phyloP scores from a whole-genome alignment of 192 early-diverging fungal species.

The Entomortierella beljakovae region DNA sequence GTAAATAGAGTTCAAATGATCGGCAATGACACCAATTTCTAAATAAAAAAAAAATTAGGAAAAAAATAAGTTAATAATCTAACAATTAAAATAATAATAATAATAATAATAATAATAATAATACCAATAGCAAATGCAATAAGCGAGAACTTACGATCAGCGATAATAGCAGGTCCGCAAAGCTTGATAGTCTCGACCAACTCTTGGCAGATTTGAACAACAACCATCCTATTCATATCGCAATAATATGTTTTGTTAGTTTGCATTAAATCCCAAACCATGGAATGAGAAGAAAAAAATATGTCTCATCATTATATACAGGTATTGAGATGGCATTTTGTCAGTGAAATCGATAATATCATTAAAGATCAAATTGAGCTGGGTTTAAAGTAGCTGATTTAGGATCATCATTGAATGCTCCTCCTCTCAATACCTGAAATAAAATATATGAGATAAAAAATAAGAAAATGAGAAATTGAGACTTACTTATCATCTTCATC shows the following conservation, averaged over 20 bases:
- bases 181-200: slow-evolving; percentile 75
- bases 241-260: too few relatives aligned
- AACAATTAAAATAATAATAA: background rate
- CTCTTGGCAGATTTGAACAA: slow-evolving; percentile 83
- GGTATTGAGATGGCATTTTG: slow-evolving; percentile 55
- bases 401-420: slow-evolving; percentile 36
- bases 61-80: background rate
- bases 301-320: too few relatives aligned
- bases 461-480: too few relatives aligned
- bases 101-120: background rate
- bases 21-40: slow-evolving; percentile 47
- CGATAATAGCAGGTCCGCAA: slow-evolving; percentile 78
- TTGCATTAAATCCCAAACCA: too few relatives aligned
- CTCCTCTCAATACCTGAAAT: background rate
- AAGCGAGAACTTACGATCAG: slow-evolving; percentile 64
- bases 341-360: slow-evolving; percentile 36
- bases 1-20: slow-evolving; percentile 65
- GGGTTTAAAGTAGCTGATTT: slow-evolving; percentile 52
- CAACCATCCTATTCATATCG: slow-evolving; percentile 75
- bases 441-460: slow-evolving; percentile 2
- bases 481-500: slow-evolving; percentile 85
- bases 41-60: background rate
- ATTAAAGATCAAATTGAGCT: slow-evolving; percentile 53
- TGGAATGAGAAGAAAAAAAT: too few relatives aligned
- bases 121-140: background rate